Evolutionary conservation across 768 basidiomycete species (phyloP).

Genomic region (Amanita fuliginea): DNA sequence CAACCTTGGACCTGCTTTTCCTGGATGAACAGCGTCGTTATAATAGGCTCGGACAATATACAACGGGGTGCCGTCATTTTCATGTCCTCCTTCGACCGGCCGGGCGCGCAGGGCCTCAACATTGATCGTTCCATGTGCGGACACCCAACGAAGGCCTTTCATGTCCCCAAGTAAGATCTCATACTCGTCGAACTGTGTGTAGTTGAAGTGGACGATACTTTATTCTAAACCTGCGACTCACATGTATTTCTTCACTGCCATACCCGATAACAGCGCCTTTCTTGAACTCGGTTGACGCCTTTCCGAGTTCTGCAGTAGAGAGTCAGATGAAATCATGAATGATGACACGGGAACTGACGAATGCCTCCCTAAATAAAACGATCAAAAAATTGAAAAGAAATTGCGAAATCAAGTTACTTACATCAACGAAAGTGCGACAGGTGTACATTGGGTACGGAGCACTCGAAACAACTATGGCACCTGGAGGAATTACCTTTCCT

Average conservation of each 20-base stretch:
- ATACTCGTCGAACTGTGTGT: constrained; percentile 41
- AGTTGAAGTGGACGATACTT: background rate
- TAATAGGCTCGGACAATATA: constrained; percentile 52
- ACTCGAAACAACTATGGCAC: constrained; percentile 46
- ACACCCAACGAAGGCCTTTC: constrained; percentile 47
- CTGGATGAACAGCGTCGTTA: constrained; percentile 43
- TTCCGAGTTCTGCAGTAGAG: constrained; percentile 44
- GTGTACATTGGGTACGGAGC: constrained; percentile 46
- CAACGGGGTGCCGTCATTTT: constrained; percentile 46
- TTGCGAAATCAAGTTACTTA: constrained; percentile 17
- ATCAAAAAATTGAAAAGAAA: background rate
- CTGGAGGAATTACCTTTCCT: constrained; percentile 46
- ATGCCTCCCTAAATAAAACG: constrained; percentile 34
- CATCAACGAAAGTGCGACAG: constrained; percentile 48
- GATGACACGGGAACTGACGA: constrained; percentile 24
- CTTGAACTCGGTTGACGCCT: constrained; percentile 44
- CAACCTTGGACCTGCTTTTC: constrained; percentile 47
- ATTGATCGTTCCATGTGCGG: constrained; percentile 33
- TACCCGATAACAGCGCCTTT: constrained; percentile 60
- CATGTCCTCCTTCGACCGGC: constrained; percentile 62
- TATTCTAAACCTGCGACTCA: constrained; percentile 16
- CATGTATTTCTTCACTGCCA: constrained; percentile 45
- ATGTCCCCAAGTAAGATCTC: constrained; percentile 64
- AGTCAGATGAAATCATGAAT: background rate
- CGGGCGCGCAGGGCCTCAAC: constrained; percentile 27